Base-by-base conservation (phyloP, 805 yeast genomes). In the Saccharomyces mikatae region DNA sequence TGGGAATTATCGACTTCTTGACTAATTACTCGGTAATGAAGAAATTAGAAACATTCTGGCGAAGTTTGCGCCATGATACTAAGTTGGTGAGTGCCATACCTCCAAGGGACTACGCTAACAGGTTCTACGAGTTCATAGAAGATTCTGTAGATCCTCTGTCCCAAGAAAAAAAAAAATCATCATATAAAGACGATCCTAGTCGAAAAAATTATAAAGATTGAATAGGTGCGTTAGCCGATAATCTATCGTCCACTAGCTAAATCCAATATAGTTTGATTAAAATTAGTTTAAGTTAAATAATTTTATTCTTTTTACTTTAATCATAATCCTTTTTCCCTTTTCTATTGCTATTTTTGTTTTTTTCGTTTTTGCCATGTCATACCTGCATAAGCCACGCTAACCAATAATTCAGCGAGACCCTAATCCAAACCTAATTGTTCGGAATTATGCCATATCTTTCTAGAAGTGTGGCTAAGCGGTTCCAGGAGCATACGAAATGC, bases 1-100 rank as follows among this genome's bases (percentile, higher is more conserved):
- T 94, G 62, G 99, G 99, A 8, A 85, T 94, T 41, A 94, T 94
- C 59, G 99, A 94, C 67, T 92, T 96, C 71, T 75, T 94, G 60
- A 94, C 99, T 0, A 81, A 82, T 58, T 89, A 89, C 62, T 82
- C 87, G 0, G 70, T 84, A 24, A 73, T 82, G 60, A 94, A 94
- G 68, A 79, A 80, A 58, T 68, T 90, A 48, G 99, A 94, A 66
- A 92, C 98, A 0, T 80, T 88, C 58, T 86, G 90, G 83, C 80
- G 96, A 67, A 78, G 87, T 14, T 62, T 94, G 27, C 79, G 80
- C 41, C 87, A 89, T 64, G 78, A 83, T 44, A 74, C 91, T 53
- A 78, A 77, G 47, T 79, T 84, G 2, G 83, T 95, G 2, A 87
- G 96, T 60, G 95, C 99, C 0, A 76, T 94, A 11, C 98, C 99